Evolutionary conservation across 768 basidiomycete genomes (phyloP).

Genomic region (Tulasnella sp.): DNA sequence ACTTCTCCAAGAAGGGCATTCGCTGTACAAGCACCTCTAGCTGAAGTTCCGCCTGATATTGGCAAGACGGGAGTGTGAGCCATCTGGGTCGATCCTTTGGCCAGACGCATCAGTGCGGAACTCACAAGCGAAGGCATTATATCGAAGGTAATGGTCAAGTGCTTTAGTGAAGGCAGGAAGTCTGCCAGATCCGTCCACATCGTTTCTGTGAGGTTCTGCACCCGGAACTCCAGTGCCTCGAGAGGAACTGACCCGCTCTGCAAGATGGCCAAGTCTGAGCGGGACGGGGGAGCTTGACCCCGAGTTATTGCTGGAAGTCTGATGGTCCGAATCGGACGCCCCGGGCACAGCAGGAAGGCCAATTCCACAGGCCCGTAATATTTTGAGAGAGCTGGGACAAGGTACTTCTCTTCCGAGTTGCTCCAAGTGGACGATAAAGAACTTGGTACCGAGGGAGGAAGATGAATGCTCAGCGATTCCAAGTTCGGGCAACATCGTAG

Average conservation of each 20-base stretch:
- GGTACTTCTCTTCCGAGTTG: background rate
- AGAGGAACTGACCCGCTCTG: background rate
- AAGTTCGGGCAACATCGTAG: too few relatives aligned
- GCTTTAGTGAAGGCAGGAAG: background rate
- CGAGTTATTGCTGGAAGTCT: background rate
- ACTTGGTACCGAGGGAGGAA: background rate
- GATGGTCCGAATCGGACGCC: background rate
- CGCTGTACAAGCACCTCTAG: too few relatives aligned
- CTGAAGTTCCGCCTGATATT: background rate
- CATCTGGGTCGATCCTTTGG: too few relatives aligned
- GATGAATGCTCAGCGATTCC: too few relatives aligned
- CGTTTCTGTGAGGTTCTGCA: background rate
- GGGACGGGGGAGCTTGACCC: background rate
- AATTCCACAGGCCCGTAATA: background rate
- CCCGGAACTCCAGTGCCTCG: background rate
- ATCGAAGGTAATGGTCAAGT: background rate
- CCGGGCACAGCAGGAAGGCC: background rate
- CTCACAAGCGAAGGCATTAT: background rate
- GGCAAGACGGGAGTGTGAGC: too few relatives aligned
- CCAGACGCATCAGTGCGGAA: background rate
- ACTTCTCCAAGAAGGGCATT: too few relatives aligned
- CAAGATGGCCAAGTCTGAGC: background rate
- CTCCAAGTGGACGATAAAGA: background rate
- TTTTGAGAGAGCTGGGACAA: background rate
- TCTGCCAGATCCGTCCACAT: background rate